Conservation (phyloP, 23 red algal species). For the Gracilaria vermiculophylla region DNA sequence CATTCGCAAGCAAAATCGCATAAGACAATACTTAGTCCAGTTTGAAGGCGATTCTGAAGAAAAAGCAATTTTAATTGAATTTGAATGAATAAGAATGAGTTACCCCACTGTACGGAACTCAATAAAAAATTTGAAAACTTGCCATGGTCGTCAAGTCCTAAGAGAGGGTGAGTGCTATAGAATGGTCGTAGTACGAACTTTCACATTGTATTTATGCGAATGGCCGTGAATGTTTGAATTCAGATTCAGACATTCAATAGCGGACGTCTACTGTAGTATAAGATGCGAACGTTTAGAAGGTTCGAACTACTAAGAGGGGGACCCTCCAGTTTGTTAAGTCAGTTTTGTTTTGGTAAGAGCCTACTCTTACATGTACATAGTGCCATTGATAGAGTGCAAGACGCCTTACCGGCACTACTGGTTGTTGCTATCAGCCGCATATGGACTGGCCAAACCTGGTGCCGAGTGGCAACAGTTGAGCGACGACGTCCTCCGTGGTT, state of each 20-base stretch:
- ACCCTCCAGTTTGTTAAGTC: no score
- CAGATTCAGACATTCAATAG: no score
- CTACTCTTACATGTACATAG: no score
- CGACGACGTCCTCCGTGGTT: background rate
- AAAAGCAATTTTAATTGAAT: no score
- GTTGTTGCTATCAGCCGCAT: conserved; percentile 46
- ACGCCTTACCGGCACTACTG: background rate
- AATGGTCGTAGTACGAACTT: no score
- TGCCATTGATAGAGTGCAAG: conserved; percentile 22
- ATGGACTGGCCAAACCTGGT: conserved; percentile 45
- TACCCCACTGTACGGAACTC: background rate
- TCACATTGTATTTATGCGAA: no score
- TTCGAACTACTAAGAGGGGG: no score
- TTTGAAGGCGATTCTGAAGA: conserved; percentile 29
- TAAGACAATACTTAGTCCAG: conserved; percentile 10
- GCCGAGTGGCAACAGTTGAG: conserved; percentile 39
- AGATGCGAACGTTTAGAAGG: no score
- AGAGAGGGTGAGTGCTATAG: background rate
- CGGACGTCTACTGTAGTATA: no score
- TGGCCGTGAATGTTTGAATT: no score
- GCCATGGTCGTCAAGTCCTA: conserved; percentile 3
- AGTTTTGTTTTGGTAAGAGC: no score
- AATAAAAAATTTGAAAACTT: conserved; percentile 14
- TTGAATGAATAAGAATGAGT: conserved; percentile 26
- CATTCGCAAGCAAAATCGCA: background rate